Base-by-base conservation (phyloP, 108 stramenopile genomes). In the Fragilariopsis cylindrus region DNA sequence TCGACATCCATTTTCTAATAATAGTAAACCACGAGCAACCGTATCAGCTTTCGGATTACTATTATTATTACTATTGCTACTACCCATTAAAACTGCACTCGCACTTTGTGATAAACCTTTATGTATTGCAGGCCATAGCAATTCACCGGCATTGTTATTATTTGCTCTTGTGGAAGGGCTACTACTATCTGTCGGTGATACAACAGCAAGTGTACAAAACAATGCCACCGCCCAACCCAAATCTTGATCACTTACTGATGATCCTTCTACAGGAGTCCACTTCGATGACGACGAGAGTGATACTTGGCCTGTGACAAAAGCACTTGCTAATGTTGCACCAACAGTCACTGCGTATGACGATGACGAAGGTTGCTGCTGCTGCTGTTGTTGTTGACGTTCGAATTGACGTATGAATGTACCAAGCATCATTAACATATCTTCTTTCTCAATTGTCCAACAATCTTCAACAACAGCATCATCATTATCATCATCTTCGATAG, bases 41-140 rank as follows among this genome's bases (percentile, higher is more conserved):
- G 71, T 40, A 44, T 82, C 76, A 8, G 81, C 83, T 39, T 77
- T 79, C 1, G 73, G 55, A 41, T 74, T 50, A 5, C 78, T 55
- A 4, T 49, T 60, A 42, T 63, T 45, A n/a, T 42, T n/a, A 19
- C 19, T 19, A 30, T 30, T 30, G 30, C 30, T 30, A 30, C 30
- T 30, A 30, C 30, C 30, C 42, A 64, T 47, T 21, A 81, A 41
- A 19, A 76, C 65, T 40, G 76, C 76, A 13, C 69, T 40, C 1
- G 83, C 77, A 39, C 69, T 60, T 46, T 63, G 65, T 45, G 82
- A 76, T 2, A 95, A 64, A 8, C 91, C 94, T 71, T 91, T 91
- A 60, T 84, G 77, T 6, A 95, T 85, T 4, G 94, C 91, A 18
- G 91, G 92, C 94, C 91, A 92, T 7, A 95, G 68, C 40, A 90